Evolutionary conservation across 23 red algal genomes (phyloP).

Genomic region (Agarophyton chilense): DNA sequence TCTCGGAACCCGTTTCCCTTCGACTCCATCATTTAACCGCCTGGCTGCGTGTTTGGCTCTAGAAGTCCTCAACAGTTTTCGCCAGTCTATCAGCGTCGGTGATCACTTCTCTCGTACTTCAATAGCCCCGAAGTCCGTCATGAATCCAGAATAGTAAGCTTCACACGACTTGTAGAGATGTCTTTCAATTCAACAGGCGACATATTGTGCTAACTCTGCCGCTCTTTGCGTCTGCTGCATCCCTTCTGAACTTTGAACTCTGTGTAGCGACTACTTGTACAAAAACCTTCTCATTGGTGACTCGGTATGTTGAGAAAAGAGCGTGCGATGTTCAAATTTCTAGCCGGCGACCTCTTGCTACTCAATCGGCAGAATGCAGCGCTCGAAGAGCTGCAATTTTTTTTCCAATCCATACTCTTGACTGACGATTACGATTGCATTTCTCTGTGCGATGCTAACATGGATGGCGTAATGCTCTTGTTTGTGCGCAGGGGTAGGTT

Average conservation of each 20-base stretch:
- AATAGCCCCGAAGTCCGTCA: not conserved
- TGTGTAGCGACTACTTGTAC: slow-evolving; percentile 88
- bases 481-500: slow-evolving; percentile 21
- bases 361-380: not conserved
- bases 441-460: not conserved
- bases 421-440: not conserved
- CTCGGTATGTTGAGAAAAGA: slow-evolving; percentile 60
- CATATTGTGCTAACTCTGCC: not conserved
- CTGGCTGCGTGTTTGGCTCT: not conserved
- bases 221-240: too few species aligned
- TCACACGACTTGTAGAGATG: not conserved
- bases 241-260: not conserved
- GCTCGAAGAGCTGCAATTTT: not conserved
- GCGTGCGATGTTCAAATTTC: not conserved
- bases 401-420: not conserved
- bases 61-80: not conserved
- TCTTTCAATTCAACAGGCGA: not conserved
- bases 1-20: not conserved
- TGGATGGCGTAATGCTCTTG: not conserved
- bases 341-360: not conserved
- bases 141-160: slow-evolving; percentile 83
- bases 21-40: not conserved
- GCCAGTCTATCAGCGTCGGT: not conserved
- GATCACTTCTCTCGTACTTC: not conserved
- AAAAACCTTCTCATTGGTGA: slow-evolving; percentile 98